Evolutionary conservation across 2,329 filamentous ascomycete genomes (phyloP).

Genomic region (Cercospora zeina): DNA sequence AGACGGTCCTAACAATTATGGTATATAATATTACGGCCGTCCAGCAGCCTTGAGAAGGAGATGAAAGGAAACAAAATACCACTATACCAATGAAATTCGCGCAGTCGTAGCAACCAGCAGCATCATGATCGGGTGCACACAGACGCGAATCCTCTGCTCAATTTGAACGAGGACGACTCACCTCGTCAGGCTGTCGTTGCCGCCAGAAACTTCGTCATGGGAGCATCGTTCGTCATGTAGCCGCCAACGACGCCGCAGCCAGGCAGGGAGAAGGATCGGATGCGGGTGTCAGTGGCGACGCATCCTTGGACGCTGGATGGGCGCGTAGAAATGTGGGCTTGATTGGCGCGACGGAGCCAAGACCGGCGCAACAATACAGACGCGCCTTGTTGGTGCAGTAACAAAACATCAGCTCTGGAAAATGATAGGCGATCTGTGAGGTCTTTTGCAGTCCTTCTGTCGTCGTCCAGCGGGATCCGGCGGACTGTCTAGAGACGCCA

Average conservation of each 20-base stretch:
- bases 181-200: slow-evolving; percentile 15
- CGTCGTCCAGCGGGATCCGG: not conserved
- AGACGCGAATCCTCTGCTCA: not conserved
- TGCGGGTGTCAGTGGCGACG: slow-evolving; percentile 18
- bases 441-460: not conserved
- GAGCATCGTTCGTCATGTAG: slow-evolving; percentile 20
- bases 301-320: slow-evolving; percentile 1
- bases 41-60: slow-evolving; percentile 33
- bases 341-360: slow-evolving; percentile 13
- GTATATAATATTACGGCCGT: slow-evolving; percentile 22
- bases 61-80: not conserved
- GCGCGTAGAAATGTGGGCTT: slow-evolving; percentile 11
- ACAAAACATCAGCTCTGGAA: not conserved
- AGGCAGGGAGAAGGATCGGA: slow-evolving; percentile 10
- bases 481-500: not conserved
- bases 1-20: not conserved
- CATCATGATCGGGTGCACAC: not conserved
- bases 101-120: slow-evolving; percentile 14
- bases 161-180: slow-evolving; percentile 2
- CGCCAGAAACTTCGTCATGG: slow-evolving; percentile 27
- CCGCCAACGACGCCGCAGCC: slow-evolving; percentile 24
- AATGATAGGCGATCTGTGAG: slow-evolving; percentile 8
- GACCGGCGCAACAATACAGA: slow-evolving; percentile 11
- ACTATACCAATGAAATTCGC: slow-evolving; percentile 32
- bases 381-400: not conserved